Evolutionary conservation across 2,329 filamentous ascomycete genomes (phyloP).

Genomic region (Lachnellula subtilissima): DNA sequence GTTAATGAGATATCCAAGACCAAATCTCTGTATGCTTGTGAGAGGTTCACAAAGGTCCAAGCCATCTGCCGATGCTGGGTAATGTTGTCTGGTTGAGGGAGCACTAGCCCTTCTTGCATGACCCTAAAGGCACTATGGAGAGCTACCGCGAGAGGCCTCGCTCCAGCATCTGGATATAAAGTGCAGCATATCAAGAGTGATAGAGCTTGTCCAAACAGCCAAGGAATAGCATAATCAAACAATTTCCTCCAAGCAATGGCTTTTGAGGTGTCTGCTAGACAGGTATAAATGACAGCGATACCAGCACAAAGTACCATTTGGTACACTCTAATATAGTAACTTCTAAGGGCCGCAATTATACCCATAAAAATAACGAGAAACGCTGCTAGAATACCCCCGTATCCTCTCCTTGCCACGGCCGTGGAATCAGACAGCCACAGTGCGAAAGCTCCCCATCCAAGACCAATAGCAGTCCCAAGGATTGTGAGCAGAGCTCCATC

Average conservation of each 20-base stretch:
- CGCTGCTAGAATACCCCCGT: conserved; percentile 51
- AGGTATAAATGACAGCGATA: conserved; percentile 50
- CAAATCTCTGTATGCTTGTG: conserved; percentile 52
- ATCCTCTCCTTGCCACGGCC: conserved; percentile 40
- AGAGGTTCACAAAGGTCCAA: conserved; percentile 50
- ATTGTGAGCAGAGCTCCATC: conserved; percentile 51
- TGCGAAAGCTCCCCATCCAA: conserved; percentile 52
- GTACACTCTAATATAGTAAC: conserved; percentile 52
- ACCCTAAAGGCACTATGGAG: conserved; percentile 43
- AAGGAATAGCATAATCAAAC: conserved; percentile 50
- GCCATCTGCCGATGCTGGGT: conserved; percentile 41
- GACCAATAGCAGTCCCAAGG: conserved; percentile 47
- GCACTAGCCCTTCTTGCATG: conserved; percentile 39
- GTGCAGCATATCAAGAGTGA: conserved; percentile 44
- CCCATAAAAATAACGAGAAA: conserved; percentile 52
- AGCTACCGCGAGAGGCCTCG: conserved; percentile 45
- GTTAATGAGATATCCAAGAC: conserved; percentile 53
- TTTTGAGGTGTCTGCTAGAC: conserved; percentile 44
- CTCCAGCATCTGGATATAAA: conserved; percentile 52
- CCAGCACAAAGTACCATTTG: conserved; percentile 52
- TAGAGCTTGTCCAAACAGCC: conserved; percentile 51
- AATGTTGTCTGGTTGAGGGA: conserved; percentile 34
- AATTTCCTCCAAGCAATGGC: conserved; percentile 46
- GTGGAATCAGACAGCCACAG: conserved; percentile 51
- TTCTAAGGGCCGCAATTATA: conserved; percentile 47